phyloP scores from a whole-genome alignment of 1,284 basidiomycete species.

The Trametes versicolor region DNA sequence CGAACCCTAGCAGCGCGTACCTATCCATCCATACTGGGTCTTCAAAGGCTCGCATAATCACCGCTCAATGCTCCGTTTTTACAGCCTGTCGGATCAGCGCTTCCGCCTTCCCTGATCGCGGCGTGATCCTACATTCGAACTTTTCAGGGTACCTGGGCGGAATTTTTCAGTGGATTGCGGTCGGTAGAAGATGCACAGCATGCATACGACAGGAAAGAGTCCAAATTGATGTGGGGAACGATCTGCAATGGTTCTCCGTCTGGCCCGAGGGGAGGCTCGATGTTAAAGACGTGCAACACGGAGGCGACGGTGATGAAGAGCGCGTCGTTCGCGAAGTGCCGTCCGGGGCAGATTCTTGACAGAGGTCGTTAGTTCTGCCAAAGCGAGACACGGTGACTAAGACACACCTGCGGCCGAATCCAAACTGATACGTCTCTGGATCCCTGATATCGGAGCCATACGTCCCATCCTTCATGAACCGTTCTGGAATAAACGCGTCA shows the following conservation, averaged over 20 bases:
- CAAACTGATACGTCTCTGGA: constrained; percentile 23
- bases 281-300: constrained; percentile 34
- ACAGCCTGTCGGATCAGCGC: constrained; percentile 15
- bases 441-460: constrained; percentile 6
- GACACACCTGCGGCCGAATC: constrained; percentile 28
- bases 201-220: constrained; percentile 16
- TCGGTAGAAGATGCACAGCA: no score
- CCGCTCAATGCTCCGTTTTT: not conserved
- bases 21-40: not conserved
- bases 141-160: constrained; percentile 12
- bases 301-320: constrained; percentile 36
- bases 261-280: constrained; percentile 24
- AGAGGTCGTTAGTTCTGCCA: no score
- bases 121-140: constrained; percentile 23
- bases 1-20: no score
- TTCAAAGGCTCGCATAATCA: not conserved
- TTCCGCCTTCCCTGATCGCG: constrained; percentile 16
- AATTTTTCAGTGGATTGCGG: not conserved
- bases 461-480: constrained; percentile 23
- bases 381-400: no score
- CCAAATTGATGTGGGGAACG: constrained; percentile 1
- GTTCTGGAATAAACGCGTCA: constrained; percentile 37
- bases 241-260: constrained; percentile 23
- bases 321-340: constrained; percentile 29
- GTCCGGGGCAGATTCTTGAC: constrained; percentile 32